phyloP scores from a whole-genome alignment of 805 yeast species.

The Suhomyces sp. region DNA sequence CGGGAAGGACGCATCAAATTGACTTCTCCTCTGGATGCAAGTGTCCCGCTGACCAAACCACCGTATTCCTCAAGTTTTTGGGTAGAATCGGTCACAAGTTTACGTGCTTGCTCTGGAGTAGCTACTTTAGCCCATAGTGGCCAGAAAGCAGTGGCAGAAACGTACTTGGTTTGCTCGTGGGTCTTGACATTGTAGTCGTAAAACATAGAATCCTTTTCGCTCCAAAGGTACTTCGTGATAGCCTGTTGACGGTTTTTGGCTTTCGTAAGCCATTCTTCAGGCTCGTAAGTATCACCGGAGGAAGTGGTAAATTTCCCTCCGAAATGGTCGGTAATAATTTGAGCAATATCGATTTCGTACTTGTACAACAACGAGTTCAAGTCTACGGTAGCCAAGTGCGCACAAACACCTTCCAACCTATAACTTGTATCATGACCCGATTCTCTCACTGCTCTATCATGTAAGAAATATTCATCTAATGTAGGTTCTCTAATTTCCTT shows the following conservation, averaged over 20 bases:
- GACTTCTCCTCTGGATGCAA: constrained; percentile 66
- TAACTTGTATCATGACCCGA: constrained; percentile 95
- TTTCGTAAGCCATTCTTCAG: constrained; percentile 58
- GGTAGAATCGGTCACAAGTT: constrained; percentile 55
- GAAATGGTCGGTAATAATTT: constrained; percentile 55
- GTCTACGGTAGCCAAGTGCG: constrained; percentile 86
- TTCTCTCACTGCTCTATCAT: constrained; percentile 93
- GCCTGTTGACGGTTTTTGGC: constrained; percentile 53
- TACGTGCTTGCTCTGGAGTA: constrained; percentile 60
- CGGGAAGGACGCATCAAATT: constrained; percentile 74
- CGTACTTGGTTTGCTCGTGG: constrained; percentile 58
- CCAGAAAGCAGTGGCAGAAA: constrained; percentile 90
- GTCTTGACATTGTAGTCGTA: constrained; percentile 76
- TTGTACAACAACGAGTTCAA: constrained; percentile 81
- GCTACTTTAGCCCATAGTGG: constrained; percentile 84
- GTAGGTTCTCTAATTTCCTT: constrained; percentile 68
- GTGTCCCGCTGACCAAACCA: constrained; percentile 84
- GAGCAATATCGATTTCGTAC: constrained; percentile 83
- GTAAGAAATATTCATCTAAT: constrained; percentile 84
- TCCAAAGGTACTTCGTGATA: constrained; percentile 78
- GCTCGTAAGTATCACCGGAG: constrained; percentile 35
- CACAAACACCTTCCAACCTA: constrained; percentile 86
- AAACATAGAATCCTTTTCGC: constrained; percentile 70
- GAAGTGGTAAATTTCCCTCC: constrained; percentile 39
- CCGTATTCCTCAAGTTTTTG: constrained; percentile 79